These are phyloP conservation scores for Candida golubevii DNA, from an alignment of 805 yeast species.

Conservation along the genomic window DNA sequence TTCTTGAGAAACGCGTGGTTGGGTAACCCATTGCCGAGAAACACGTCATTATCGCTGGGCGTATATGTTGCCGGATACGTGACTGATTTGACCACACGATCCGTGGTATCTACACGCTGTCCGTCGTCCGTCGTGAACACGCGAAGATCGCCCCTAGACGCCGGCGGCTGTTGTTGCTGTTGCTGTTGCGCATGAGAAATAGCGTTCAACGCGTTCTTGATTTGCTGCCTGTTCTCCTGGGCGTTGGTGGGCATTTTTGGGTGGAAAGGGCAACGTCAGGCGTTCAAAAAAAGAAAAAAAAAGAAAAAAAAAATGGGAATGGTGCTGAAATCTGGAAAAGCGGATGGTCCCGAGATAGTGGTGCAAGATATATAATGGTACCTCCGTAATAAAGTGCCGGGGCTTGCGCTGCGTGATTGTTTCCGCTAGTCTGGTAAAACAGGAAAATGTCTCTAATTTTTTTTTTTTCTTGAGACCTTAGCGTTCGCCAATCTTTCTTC, in stretches of 20 bases:
- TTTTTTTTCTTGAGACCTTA: too few species aligned
- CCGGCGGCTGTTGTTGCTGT: constrained; percentile 4
- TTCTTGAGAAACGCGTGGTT: constrained; percentile 64
- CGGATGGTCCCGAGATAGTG: too few species aligned
- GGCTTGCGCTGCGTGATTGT: too few species aligned
- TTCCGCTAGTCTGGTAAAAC: too few species aligned
- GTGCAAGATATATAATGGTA: too few species aligned
- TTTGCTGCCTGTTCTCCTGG: constrained; percentile 32
- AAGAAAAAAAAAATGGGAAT: too few species aligned
- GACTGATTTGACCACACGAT: constrained; percentile 53
- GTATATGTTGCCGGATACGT: constrained; percentile 59
- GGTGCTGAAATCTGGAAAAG: too few species aligned
- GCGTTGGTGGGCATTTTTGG: constrained; percentile 10
- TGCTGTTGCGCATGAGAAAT: constrained; percentile 28
- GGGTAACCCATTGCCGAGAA: constrained; percentile 61
- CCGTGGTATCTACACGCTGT: constrained; percentile 48
- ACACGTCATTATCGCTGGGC: constrained; percentile 70
- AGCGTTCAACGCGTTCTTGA: constrained; percentile 62
- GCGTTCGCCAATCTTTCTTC: too few species aligned
- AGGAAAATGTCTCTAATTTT: too few species aligned
- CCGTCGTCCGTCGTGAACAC: constrained; percentile 57
- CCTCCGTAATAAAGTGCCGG: too few species aligned
- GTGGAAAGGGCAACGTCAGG: too few species aligned
- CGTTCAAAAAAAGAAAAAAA: too few species aligned
- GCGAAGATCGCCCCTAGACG: constrained; percentile 33